Percentiles rank a stretch among this genome's conserved stretches.
These are phyloP conservation scores for Cryptomeria japonica DNA, from an alignment of 75 land plant species.

Conservation along the genomic window DNA sequence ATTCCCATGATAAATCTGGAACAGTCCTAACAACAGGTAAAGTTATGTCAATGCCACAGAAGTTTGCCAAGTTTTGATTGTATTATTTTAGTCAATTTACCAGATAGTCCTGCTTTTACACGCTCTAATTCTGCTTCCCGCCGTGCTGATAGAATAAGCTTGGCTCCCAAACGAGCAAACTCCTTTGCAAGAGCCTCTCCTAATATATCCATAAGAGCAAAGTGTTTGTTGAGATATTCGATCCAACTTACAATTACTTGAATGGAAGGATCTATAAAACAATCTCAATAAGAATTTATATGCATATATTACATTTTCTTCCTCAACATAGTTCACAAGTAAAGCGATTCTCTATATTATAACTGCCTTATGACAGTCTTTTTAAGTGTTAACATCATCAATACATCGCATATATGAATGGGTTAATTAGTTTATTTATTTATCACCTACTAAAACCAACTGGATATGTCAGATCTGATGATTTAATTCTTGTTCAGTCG, in stretches of 20 bases:
- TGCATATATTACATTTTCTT: neutral
- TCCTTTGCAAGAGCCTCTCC: slow-evolving; percentile 88
- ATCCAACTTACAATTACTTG: neutral
- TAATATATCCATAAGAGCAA: slow-evolving; percentile 10
- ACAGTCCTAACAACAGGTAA: neutral
- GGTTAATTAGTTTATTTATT: neutral
- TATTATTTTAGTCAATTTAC: slow-evolving; percentile 14
- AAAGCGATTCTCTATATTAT: neutral
- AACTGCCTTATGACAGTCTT: neutral
- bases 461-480: neutral
- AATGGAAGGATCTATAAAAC: neutral
- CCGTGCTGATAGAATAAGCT: slow-evolving; percentile 79
- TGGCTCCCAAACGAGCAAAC: slow-evolving; percentile 78
- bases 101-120: slow-evolving; percentile 60
- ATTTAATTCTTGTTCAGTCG: neutral
- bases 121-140: slow-evolving; percentile 69
- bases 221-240: neutral
- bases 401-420: neutral
- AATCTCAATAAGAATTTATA: neutral
- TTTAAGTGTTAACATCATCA: neutral
- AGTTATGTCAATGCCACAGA: neutral
- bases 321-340: neutral
- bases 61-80: neutral
- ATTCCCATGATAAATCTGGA: neutral
- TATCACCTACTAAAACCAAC: slow-evolving; percentile 2